phyloP scores from a whole-genome alignment of 805 yeast genomes.

The baker's yeast (Saccharomyces cerevisiae) region DNA sequence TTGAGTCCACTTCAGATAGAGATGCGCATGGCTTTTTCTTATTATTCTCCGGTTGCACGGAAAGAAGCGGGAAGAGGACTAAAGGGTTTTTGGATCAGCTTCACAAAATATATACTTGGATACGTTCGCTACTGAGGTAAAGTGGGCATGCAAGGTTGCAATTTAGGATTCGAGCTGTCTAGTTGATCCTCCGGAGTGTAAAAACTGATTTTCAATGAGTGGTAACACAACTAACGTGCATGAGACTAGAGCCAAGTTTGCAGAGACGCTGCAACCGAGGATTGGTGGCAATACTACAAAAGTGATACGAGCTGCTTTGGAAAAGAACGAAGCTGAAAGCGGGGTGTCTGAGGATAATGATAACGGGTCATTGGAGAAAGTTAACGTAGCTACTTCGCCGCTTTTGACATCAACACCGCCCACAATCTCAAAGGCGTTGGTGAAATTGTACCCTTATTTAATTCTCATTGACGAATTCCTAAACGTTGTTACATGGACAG shows the following conservation, averaged over 20 bases:
- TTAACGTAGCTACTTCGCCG: slow-evolving; percentile 49
- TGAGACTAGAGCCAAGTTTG: slow-evolving; percentile 25
- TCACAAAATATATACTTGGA: background rate
- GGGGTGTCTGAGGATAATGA: slow-evolving; percentile 1
- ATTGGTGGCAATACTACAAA: slow-evolving; percentile 26
- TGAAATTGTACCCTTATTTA: slow-evolving; percentile 78
- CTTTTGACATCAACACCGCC: slow-evolving; percentile 85
- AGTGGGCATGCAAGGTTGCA: background rate
- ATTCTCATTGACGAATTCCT: slow-evolving; percentile 57
- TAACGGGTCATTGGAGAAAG: slow-evolving; percentile 4
- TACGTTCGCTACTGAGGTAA: background rate
- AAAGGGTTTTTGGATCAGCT: background rate
- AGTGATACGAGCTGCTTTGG: slow-evolving; percentile 22
- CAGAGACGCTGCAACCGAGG: slow-evolving; percentile 17
- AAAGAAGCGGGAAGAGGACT: background rate
- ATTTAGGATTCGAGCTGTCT: background rate
- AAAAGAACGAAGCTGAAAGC: slow-evolving; percentile 10
- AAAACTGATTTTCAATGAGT: slow-evolving; percentile 8
- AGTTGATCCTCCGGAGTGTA: background rate
- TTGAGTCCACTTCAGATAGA: background rate
- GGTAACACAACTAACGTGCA: slow-evolving; percentile 13
- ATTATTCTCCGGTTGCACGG: background rate
- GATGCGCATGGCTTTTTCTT: background rate
- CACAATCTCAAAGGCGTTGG: slow-evolving; percentile 72
- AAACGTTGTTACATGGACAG: slow-evolving; percentile 81